Percentiles rank a stretch among this genome's conserved stretches.
Evolutionary conservation across 441 rosid genomes (phyloP).

Genomic region (Erodium moschatum): DNA sequence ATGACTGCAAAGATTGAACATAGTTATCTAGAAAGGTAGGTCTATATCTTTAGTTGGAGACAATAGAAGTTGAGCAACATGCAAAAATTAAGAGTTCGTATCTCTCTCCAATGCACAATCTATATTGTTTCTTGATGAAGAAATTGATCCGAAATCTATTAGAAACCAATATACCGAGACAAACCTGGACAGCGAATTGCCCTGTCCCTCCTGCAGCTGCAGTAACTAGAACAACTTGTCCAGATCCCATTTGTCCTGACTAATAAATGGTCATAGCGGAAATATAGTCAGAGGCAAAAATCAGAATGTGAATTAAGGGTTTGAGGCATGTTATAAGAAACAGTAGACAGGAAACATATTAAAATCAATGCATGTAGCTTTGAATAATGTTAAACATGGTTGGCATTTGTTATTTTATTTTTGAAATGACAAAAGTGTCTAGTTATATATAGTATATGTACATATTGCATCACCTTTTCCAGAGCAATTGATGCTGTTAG

Average conservation of each 20-base stretch:
- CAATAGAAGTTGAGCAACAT: too few species aligned
- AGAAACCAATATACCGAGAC: constrained; percentile 3
- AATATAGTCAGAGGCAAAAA: constrained; percentile 16
- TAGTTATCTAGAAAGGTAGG: too few species aligned
- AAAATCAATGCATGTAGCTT: background rate
- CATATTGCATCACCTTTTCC: constrained; percentile 51
- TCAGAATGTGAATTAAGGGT: constrained; percentile 8
- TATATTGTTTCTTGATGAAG: too few species aligned
- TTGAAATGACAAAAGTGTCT: background rate
- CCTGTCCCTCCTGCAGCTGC: constrained; percentile 99
- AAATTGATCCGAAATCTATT: too few species aligned
- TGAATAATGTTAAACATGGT: background rate
- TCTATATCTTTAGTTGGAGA: too few species aligned
- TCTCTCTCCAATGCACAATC: too few species aligned
- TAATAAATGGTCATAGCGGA: constrained; percentile 25
- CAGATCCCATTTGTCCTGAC: constrained; percentile 86
- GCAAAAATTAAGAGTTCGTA: too few species aligned
- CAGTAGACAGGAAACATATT: background rate
- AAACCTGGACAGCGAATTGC: constrained; percentile 96
- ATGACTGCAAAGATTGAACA: too few species aligned
- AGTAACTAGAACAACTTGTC: constrained; percentile 77
- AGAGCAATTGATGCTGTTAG: constrained; percentile 90
- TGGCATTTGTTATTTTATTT: background rate
- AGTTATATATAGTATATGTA: background rate
- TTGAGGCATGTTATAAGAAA: background rate